Base-by-base conservation (phyloP, 2,329 filamentous ascomycete genomes). In the Sphaerulina vaccinii region DNA sequence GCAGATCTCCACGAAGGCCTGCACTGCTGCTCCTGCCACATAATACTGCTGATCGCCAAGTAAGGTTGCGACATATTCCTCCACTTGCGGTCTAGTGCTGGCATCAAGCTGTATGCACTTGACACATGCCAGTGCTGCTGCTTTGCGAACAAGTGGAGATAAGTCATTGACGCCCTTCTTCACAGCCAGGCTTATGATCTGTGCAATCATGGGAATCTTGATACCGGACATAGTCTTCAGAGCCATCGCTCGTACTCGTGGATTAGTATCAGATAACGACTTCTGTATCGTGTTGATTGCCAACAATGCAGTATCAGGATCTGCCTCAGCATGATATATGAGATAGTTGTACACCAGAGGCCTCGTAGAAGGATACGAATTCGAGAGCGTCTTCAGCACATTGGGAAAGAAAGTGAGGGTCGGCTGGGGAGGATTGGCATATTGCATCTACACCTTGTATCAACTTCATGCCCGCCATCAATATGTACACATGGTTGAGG, bases 281-380 rank as follows among this genome's bases (percentile, higher is more conserved):
- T 96, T 97, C 68, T 99, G 93, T 63, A 99, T 97, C 5, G 93
- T 95, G 73, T 99, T 99, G 80, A 99, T 96, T 53, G 91, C 96
- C 38, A 99, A 81, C 32, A 99, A 81, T 16, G 93, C 91, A 39
- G 96, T 87, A 72, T 99, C 93, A 52, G 92, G 93, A 67, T 97
- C 93, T 58, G 90, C 84, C 70, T 97, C 93, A 69, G 93, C 93
- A 79, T 99, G 91, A 69, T 95, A 89, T 55, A 97, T 86, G 56
- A 99, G 84, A 73, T 96, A 99, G 69, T 96, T 95, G 77, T 99
- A 99, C 57, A 99, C 93, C 50, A 99, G 84, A 72, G 97, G 97
- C 74, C 96, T 95, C 71, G 97, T 91, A 66, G 95, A 90, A 64
- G 96, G 80, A 65, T 90, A 96, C 11, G 91, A 87, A 32, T 89